Base-by-base conservation (phyloP, 345 rosid species). In the Arabis alpina region DNA sequence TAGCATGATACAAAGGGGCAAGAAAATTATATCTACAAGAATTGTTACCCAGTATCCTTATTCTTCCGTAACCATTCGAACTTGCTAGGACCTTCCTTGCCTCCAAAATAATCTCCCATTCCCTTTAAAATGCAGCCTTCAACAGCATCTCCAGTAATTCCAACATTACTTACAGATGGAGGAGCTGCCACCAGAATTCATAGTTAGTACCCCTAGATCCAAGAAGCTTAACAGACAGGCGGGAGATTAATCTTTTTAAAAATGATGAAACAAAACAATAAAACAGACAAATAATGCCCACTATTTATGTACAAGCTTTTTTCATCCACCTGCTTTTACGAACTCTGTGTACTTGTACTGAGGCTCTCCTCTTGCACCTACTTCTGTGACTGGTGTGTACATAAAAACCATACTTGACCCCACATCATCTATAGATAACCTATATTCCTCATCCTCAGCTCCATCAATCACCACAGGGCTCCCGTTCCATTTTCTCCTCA, bases 61-160 rank as follows among this genome's bases (percentile, higher is more conserved):
- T 80, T 84, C 80, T 91, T 88, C 13, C 87, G 84, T 66, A 88
- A 77, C 98, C 98, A 93, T 61, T 93, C 86, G 72, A 88, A 93
- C 86, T 86, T 91, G 91, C 96, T 93, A 16, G 98, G 98, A 72
- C 98, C 97, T 74, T 93, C 98, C 84, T 77, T 83, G 74, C 98
- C 98, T 54, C 98, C 98, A 81, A 93, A 93, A 85, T 93, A 93
- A 68, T 86, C 81, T 44, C 96, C 98, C 73, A 72, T 84, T 60
- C 97, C 97, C 82, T 85, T 91, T 56, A 93, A 69, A 51, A 77
- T 42, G 80, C 74, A 79, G 68, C 92, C 96, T 86, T 93, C 98
- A 70, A 93, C 83, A 69, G 76, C 65, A 75, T 88, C 96, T 80
- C 98, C 98, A 80, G 80, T 32, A 70, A 93, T 87, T 67, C 54